Conservation (phyloP, 2,329 filamentous ascomycete species). For the Trichoderma citrinoviride region DNA sequence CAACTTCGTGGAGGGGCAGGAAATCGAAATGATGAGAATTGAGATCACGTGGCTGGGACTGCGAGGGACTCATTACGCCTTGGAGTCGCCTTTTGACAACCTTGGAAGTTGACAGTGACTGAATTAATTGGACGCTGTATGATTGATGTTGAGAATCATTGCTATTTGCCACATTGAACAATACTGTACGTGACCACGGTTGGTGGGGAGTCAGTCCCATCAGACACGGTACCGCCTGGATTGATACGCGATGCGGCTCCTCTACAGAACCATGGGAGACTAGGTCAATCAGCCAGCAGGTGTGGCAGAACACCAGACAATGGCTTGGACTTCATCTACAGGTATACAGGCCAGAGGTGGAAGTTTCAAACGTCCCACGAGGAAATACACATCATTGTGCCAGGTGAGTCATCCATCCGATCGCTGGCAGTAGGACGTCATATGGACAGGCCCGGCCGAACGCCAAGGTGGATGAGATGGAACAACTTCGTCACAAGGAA, state of each 20-base stretch:
- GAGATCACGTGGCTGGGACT: constrained; percentile 7
- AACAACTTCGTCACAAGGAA: background rate
- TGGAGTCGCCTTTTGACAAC: background rate
- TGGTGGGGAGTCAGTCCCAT: background rate
- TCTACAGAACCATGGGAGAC: background rate
- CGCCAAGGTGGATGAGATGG: background rate
- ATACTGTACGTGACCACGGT: background rate
- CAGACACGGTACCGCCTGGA: background rate
- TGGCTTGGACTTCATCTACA: background rate
- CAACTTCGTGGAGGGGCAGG: constrained; percentile 8
- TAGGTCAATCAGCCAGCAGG: background rate
- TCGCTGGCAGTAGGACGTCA: background rate
- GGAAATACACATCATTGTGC: background rate
- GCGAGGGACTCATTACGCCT: background rate
- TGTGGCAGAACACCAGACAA: background rate
- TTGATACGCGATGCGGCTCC: background rate
- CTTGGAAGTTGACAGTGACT: background rate
- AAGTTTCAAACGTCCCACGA: background rate
- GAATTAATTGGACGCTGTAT: too few relatives aligned
- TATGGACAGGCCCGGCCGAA: background rate
- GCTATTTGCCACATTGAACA: too few relatives aligned
- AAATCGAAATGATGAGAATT: background rate
- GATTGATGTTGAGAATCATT: background rate
- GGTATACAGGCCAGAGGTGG: background rate
- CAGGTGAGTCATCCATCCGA: background rate